A percentile compares a stretch with the other conserved stretches of the same genome.
Evolutionary conservation across 2,329 filamentous ascomycete species (phyloP).

Genomic region (Aspergillus puulaauensis): DNA sequence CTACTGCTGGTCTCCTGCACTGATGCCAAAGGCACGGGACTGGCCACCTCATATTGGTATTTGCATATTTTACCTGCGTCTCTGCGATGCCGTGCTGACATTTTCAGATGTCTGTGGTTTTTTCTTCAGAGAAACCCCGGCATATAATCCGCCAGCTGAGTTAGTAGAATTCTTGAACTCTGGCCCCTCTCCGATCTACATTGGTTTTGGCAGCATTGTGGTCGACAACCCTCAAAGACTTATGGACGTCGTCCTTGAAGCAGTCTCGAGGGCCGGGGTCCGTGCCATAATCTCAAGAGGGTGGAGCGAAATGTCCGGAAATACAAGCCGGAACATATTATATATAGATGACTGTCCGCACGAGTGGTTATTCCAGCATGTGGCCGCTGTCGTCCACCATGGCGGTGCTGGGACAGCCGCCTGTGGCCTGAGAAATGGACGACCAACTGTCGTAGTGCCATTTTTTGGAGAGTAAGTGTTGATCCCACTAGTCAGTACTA

Average conservation of each 20-base stretch:
- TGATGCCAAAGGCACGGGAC: slow-evolving; percentile 43
- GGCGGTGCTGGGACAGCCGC: slow-evolving; percentile 62
- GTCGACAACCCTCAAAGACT: slow-evolving; percentile 50
- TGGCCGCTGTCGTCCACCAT: slow-evolving; percentile 58
- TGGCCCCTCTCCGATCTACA: slow-evolving; percentile 54
- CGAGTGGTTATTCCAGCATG: slow-evolving; percentile 59
- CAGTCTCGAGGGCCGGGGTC: slow-evolving; percentile 47
- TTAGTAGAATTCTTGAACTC: slow-evolving; percentile 45
- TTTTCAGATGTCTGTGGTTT: slow-evolving; percentile 46
- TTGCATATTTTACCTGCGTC: neutral
- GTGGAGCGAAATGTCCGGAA: slow-evolving; percentile 51
- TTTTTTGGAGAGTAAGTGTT: slow-evolving; percentile 53
- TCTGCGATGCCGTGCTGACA: neutral
- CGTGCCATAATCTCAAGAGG: slow-evolving; percentile 57
- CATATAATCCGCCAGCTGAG: slow-evolving; percentile 41
- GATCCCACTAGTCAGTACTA: neutral
- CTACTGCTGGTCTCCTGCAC: slow-evolving; percentile 47
- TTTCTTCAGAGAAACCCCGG: slow-evolving; percentile 42
- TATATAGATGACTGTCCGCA: slow-evolving; percentile 58
- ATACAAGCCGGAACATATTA: slow-evolving; percentile 41
- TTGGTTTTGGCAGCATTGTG: slow-evolving; percentile 59
- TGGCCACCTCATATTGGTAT: slow-evolving; percentile 39
- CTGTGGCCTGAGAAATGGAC: slow-evolving; percentile 51
- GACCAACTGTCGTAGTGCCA: slow-evolving; percentile 56
- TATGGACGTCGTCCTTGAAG: slow-evolving; percentile 49